Evolutionary conservation across 164 flowering plant genomes (phyloP).

Genomic region (Echeveria elegans): DNA sequence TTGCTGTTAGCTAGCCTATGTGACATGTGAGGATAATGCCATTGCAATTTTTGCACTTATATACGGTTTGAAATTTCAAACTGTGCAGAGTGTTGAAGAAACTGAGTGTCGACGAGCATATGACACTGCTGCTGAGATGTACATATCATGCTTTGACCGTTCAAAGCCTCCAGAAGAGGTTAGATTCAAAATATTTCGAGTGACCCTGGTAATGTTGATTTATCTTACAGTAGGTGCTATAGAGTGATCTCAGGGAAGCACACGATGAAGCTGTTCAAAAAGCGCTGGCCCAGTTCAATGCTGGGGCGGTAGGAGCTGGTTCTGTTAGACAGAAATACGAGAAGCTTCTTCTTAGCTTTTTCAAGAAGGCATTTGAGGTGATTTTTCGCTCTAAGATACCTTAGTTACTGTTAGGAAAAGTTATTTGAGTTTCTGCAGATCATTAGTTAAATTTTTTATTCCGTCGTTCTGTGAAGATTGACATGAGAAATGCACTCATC

Average conservation of each 20-base stretch:
- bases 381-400: background rate
- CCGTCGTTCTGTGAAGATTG: background rate
- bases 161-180: slow-evolving; percentile 94
- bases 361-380: slow-evolving; percentile 88
- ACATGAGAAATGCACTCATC: background rate
- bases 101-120: slow-evolving; percentile 88
- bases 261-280: slow-evolving; percentile 83
- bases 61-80: background rate
- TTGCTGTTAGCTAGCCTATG: background rate
- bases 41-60: background rate
- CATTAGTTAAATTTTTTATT: background rate
- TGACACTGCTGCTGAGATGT: slow-evolving; percentile 71
- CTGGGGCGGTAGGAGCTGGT: slow-evolving; percentile 86
- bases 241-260: slow-evolving; percentile 81
- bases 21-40: background rate
- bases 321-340: slow-evolving; percentile 76
- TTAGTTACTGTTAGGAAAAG: background rate
- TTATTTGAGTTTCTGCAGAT: background rate
- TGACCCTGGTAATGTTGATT: slow-evolving; percentile 5
- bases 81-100: slow-evolving; percentile 94
- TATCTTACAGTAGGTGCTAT: slow-evolving; percentile 17
- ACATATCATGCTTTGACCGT: slow-evolving; percentile 83
- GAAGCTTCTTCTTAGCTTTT: slow-evolving; percentile 58
- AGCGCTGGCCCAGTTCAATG: slow-evolving; percentile 59
- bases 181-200: slow-evolving; percentile 14